Conservation (phyloP, 805 yeast genomes). For the Dipodascus albidus region DNA sequence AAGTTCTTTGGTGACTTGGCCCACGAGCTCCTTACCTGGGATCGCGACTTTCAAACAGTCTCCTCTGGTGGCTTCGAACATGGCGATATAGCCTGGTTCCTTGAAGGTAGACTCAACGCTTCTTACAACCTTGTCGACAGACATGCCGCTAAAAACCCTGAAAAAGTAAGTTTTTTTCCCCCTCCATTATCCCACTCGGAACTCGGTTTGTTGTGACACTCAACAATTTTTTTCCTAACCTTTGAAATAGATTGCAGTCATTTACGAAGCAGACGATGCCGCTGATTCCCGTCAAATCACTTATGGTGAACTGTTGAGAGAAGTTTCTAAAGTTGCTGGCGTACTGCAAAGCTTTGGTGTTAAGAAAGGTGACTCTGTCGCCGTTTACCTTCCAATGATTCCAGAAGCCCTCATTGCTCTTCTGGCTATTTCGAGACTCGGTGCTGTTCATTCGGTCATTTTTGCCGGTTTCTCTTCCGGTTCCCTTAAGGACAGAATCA, state of each 20-base stretch:
- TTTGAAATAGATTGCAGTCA: slow-evolving; percentile 27
- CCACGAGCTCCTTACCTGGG: slow-evolving; percentile 65
- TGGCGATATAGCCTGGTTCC: slow-evolving; percentile 88
- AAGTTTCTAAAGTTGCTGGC: slow-evolving; percentile 80
- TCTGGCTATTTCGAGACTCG: slow-evolving; percentile 85
- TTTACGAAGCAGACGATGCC: slow-evolving; percentile 92
- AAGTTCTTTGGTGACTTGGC: slow-evolving; percentile 74
- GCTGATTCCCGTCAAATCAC: slow-evolving; percentile 62
- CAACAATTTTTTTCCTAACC: slow-evolving; percentile 1
- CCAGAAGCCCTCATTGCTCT: slow-evolving; percentile 93
- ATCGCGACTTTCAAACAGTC: slow-evolving; percentile 57
- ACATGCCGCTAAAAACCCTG: slow-evolving; percentile 81
- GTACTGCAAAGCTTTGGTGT: slow-evolving; percentile 79
- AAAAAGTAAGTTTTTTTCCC: slow-evolving; percentile 41
- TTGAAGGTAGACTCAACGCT: slow-evolving; percentile 89
- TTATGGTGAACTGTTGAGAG: slow-evolving; percentile 73
- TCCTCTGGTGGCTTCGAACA: slow-evolving; percentile 50
- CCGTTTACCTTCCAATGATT: slow-evolving; percentile 94
- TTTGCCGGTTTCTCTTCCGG: slow-evolving; percentile 96
- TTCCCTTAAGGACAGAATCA: slow-evolving; percentile 81
- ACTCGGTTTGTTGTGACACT: not conserved
- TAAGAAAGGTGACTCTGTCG: slow-evolving; percentile 89
- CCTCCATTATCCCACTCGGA: too few relatives aligned
- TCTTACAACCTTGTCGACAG: slow-evolving; percentile 90
- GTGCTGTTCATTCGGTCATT: slow-evolving; percentile 92